Percentiles rank a stretch among this genome's conserved stretches.
These are phyloP conservation scores for Fusarium proliferatum DNA, from an alignment of 2,329 filamentous ascomycete genomes.

Conservation along the genomic window DNA sequence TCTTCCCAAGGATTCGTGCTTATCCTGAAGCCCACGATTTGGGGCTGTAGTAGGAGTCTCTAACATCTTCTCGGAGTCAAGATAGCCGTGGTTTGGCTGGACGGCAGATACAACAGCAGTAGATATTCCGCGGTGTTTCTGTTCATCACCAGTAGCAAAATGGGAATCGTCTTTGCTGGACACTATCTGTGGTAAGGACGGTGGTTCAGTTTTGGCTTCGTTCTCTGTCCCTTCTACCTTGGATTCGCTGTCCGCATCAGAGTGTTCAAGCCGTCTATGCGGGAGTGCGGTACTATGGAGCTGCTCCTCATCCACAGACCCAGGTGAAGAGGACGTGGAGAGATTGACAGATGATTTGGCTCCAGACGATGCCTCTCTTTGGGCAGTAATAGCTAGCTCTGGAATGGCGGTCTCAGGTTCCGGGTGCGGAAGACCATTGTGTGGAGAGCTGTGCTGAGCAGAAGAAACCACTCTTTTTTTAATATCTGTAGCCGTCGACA, in stretches of 20 bases:
- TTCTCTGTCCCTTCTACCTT: not conserved
- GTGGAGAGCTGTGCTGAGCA: not conserved
- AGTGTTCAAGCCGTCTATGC: not conserved
- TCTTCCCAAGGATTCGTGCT: not conserved
- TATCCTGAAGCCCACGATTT: not conserved
- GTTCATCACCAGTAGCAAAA: not conserved
- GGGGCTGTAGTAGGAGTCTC: not conserved
- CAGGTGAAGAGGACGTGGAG: not conserved
- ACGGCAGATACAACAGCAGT: not conserved
- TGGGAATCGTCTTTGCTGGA: not conserved
- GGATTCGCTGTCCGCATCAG: slow-evolving; percentile 16
- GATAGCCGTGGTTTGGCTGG: not conserved
- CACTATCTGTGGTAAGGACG: not conserved
- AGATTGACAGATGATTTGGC: not conserved
- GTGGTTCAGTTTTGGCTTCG: not conserved
- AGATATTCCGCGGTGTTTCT: not conserved
- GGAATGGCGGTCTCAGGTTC: not conserved
- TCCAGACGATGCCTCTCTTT: not conserved
- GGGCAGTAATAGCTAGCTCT: not conserved
- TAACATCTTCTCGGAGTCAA: not conserved
- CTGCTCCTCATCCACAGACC: not conserved
- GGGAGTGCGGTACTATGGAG: not conserved
- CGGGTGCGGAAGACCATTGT: not conserved
- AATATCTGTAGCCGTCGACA: not conserved
- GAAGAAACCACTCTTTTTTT: not conserved